Percentiles rank a stretch among this genome's conserved stretches.
Evolutionary conservation across 495 filamentous ascomycete species (phyloP).

Genomic region (Neurospora sp.): DNA sequence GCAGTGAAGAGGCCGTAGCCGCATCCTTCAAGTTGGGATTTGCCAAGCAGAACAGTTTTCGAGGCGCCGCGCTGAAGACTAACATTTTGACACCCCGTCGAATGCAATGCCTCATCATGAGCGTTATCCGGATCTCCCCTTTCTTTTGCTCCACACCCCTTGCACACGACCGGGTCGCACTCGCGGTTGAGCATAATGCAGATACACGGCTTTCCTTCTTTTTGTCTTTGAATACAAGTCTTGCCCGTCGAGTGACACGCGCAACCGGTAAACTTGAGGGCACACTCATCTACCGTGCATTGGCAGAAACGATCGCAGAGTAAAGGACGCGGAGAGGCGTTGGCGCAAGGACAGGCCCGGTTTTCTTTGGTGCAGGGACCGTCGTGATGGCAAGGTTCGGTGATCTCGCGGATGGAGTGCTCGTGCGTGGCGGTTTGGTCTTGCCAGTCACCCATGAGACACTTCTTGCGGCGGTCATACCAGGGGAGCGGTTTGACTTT

Average conservation of each 20-base stretch:
- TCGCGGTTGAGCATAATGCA: constrained; percentile 55
- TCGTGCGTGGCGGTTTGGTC: constrained; percentile 36
- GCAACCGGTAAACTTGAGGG: constrained; percentile 57
- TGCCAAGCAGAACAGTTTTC: constrained; percentile 51
- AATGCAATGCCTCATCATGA: constrained; percentile 39
- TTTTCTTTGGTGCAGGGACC: constrained; percentile 36
- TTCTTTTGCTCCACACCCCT: constrained; percentile 51
- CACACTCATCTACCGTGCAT: constrained; percentile 49
- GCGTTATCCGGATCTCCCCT: constrained; percentile 51
- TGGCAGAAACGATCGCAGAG: constrained; percentile 59
- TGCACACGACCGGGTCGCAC: constrained; percentile 62
- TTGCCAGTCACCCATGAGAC: constrained; percentile 37
- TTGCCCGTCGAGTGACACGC: constrained; percentile 43
- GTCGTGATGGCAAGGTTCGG: constrained; percentile 36
- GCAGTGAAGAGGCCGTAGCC: constrained; percentile 59
- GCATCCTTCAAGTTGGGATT: constrained; percentile 43
- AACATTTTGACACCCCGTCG: constrained; percentile 51
- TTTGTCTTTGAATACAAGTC: constrained; percentile 39
- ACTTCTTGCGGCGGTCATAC: constrained; percentile 40
- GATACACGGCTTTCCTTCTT: constrained; percentile 42
- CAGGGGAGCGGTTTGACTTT: constrained; percentile 31
- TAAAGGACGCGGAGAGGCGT: constrained; percentile 28
- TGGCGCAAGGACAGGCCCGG: constrained; percentile 41
- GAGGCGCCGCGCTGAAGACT: constrained; percentile 49
- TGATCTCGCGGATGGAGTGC: constrained; percentile 28